Conservation (phyloP, 2,329 filamentous ascomycete species). For the Aspergillus pseudonomiae region DNA sequence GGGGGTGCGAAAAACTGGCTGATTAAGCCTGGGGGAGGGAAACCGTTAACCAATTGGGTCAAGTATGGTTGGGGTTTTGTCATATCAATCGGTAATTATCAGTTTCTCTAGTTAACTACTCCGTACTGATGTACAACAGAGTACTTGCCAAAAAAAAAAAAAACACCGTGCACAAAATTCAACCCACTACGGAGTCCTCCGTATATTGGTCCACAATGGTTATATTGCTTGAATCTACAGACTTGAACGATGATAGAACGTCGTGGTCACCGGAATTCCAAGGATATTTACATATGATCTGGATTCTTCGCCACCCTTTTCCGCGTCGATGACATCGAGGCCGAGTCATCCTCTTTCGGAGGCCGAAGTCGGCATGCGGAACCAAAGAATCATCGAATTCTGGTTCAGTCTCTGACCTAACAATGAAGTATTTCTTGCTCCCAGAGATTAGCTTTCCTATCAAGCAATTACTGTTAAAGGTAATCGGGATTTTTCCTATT, state of each 20-base stretch:
- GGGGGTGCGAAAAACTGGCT: no score
- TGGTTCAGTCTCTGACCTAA: background rate
- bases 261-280: background rate
- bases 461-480: background rate
- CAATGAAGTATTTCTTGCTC: background rate
- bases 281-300: background rate
- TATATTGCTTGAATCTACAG: background rate
- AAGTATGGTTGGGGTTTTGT: background rate
- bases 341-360: constrained; percentile 13
- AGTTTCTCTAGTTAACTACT: no score
- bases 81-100: background rate
- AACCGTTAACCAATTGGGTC: constrained; percentile 2
- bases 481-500: background rate
- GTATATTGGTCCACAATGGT: background rate
- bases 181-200: background rate
- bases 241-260: background rate
- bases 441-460: background rate
- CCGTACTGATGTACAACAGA: no score
- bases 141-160: background rate
- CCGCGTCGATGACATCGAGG: constrained; percentile 16
- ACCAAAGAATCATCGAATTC: constrained; percentile 8
- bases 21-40: no score
- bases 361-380: constrained; percentile 20
- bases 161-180: background rate
- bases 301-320: background rate